A percentile compares a stretch with the other conserved stretches of the same genome.
These are phyloP conservation scores for Neofusicoccum umdonicola DNA, from an alignment of 2,329 filamentous ascomycete species.

Conservation along the genomic window DNA sequence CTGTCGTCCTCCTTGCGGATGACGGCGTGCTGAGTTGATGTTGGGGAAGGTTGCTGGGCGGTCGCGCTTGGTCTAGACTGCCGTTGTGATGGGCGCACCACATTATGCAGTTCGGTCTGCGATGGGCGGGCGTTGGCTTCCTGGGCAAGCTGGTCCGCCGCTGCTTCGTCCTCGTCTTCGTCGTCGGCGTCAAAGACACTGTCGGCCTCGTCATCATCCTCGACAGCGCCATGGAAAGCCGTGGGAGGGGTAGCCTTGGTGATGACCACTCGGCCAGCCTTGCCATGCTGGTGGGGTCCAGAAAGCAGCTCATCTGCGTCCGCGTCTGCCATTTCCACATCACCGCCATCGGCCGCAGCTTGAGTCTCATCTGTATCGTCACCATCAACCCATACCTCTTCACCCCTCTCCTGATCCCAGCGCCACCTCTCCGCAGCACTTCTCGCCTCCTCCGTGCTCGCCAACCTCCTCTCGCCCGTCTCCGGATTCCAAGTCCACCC, in stretches of 20 bases:
- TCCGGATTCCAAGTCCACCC: constrained; percentile 77
- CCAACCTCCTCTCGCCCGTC: constrained; percentile 62
- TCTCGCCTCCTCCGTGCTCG: constrained; percentile 43
- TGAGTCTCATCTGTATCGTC: constrained; percentile 24
- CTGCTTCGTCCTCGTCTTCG: not conserved
- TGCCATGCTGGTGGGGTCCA: too few relatives aligned
- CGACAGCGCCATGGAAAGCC: not conserved
- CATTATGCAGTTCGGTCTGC: not conserved
- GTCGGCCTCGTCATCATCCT: not conserved
- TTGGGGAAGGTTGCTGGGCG: too few relatives aligned
- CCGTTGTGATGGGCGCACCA: too few relatives aligned
- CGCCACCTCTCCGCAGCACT: constrained; percentile 38
- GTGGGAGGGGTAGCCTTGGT: not conserved
- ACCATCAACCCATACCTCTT: constrained; percentile 50
- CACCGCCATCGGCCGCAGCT: constrained; percentile 2
- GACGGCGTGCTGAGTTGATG: not conserved
- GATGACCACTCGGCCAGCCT: not conserved
- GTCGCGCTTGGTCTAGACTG: too few relatives aligned
- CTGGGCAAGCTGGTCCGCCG: not conserved
- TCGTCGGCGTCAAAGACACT: not conserved
- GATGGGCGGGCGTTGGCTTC: not conserved
- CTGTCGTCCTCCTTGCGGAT: not conserved
- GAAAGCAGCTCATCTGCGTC: not conserved
- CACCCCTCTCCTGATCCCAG: constrained; percentile 56
- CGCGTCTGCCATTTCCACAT: not conserved